phyloP scores from a whole-genome alignment of 495 filamentous ascomycete species.

The Chaetomidium leptoderma region DNA sequence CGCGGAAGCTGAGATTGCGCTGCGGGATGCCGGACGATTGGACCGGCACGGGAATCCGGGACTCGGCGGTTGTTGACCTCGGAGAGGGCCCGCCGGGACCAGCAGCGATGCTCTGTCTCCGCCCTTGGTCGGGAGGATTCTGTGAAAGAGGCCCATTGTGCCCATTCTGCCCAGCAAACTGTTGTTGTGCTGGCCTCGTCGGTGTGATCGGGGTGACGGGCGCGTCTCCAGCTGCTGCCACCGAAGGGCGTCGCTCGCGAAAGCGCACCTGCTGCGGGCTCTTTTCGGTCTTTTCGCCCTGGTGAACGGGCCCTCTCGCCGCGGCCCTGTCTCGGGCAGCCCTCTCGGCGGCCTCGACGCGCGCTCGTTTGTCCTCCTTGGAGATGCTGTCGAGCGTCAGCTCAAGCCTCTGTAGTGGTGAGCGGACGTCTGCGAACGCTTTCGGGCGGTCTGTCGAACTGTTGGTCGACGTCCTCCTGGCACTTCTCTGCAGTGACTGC shows the following conservation, averaged over 20 bases:
- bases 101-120: slow-evolving; percentile 25
- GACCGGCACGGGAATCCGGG: slow-evolving; percentile 24
- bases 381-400: slow-evolving; percentile 80
- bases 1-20: slow-evolving; percentile 49
- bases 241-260: slow-evolving; percentile 18
- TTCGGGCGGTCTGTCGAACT: slow-evolving; percentile 33
- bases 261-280: slow-evolving; percentile 27
- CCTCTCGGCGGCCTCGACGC: slow-evolving; percentile 71
- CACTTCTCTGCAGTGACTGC: slow-evolving; percentile 26
- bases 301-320: slow-evolving; percentile 5
- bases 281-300: slow-evolving; percentile 20
- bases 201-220: slow-evolving; percentile 20
- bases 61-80: slow-evolving; percentile 30
- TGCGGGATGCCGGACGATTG: slow-evolving; percentile 34
- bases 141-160: slow-evolving; percentile 34
- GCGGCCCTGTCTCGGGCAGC: slow-evolving; percentile 46
- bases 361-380: slow-evolving; percentile 83
- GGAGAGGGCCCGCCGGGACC: slow-evolving; percentile 29
- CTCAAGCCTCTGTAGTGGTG: slow-evolving; percentile 88
- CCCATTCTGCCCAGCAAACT: too few relatives aligned
- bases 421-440: slow-evolving; percentile 70
- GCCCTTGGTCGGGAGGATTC: slow-evolving; percentile 36
- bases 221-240: slow-evolving; percentile 10
- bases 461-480: slow-evolving; percentile 22
- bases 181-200: slow-evolving; percentile 17